These are phyloP conservation scores for Drechmeria coniospora DNA, from an alignment of 2,329 filamentous ascomycete genomes.

Conservation along the genomic window DNA sequence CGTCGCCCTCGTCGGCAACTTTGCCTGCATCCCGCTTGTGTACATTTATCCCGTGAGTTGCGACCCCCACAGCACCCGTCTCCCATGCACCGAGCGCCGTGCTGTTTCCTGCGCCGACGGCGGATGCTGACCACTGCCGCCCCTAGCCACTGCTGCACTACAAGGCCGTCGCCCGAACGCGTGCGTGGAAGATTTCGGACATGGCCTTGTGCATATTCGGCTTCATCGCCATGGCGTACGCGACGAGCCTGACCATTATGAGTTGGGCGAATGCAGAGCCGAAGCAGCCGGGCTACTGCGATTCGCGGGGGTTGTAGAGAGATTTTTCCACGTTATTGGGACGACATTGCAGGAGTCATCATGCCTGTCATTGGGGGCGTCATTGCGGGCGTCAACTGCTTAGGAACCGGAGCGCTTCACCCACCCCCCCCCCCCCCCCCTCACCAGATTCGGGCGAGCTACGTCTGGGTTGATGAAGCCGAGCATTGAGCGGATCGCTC, in stretches of 20 bases:
- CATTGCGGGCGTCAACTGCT: too few species aligned
- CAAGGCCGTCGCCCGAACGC: slow-evolving; percentile 57
- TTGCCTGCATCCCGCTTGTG: slow-evolving; percentile 91
- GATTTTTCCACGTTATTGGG: neutral
- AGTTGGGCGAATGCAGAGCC: slow-evolving; percentile 60
- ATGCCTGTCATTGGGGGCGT: too few species aligned
- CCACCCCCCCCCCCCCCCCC: too few species aligned
- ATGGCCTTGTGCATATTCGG: slow-evolving; percentile 69
- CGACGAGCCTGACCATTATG: slow-evolving; percentile 69
- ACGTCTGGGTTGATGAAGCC: too few species aligned
- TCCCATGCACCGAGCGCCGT: too few species aligned
- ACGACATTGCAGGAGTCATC: neutral
- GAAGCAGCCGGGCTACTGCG: slow-evolving; percentile 37
- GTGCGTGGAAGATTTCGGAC: slow-evolving; percentile 54
- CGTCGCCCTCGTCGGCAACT: slow-evolving; percentile 88
- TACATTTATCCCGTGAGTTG: slow-evolving; percentile 89
- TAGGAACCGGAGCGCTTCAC: too few species aligned
- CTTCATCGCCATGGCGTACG: slow-evolving; percentile 78
- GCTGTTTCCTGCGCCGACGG: too few species aligned
- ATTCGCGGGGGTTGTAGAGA: slow-evolving; percentile 17
- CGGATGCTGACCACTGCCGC: slow-evolving; percentile 15
- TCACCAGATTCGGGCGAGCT: too few species aligned
- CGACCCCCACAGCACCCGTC: neutral
- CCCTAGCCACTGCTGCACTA: slow-evolving; percentile 79
- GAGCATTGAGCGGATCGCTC: too few species aligned